Evolutionary conservation across 2,329 filamentous ascomycete species (phyloP).

Genomic region (Fusarium goolgardi): DNA sequence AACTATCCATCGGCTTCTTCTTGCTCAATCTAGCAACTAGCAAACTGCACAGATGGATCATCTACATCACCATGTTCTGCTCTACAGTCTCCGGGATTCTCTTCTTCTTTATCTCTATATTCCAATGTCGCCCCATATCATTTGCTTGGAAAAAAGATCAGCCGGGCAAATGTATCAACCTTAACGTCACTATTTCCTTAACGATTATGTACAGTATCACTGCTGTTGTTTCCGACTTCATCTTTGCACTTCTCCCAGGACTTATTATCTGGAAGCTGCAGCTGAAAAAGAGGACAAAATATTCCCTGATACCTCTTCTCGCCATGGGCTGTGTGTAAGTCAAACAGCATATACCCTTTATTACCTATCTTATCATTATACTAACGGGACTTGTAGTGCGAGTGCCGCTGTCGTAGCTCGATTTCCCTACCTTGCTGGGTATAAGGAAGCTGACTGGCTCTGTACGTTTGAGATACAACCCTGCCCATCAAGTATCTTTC

Average conservation of each 20-base stretch:
- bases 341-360: fast-evolving
- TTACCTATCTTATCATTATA: fast-evolving
- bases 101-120: conserved; percentile 50
- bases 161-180: conserved; percentile 45
- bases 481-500: fast-evolving
- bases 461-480: conserved; percentile 40
- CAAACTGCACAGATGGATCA: conserved; percentile 37
- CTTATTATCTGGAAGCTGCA: conserved; percentile 65
- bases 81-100: conserved; percentile 44
- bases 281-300: conserved; percentile 62
- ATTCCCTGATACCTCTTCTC: conserved; percentile 61
- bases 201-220: conserved; percentile 61
- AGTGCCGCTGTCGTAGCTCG: conserved; percentile 55
- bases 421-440: conserved; percentile 50
- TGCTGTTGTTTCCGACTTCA: conserved; percentile 60
- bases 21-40: conserved; percentile 48
- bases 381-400: conserved; percentile 46
- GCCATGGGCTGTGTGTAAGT: conserved; percentile 63
- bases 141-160: conserved; percentile 48
- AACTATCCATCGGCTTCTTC: conserved; percentile 52
- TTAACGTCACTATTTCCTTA: conserved; percentile 58
- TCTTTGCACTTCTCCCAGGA: conserved; percentile 61
- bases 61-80: conserved; percentile 46
- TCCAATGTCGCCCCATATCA: conserved; percentile 47
- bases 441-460: conserved; percentile 54